Conservation (phyloP, 768 basidiomycete genomes). For the Lactifluus piperatus region DNA sequence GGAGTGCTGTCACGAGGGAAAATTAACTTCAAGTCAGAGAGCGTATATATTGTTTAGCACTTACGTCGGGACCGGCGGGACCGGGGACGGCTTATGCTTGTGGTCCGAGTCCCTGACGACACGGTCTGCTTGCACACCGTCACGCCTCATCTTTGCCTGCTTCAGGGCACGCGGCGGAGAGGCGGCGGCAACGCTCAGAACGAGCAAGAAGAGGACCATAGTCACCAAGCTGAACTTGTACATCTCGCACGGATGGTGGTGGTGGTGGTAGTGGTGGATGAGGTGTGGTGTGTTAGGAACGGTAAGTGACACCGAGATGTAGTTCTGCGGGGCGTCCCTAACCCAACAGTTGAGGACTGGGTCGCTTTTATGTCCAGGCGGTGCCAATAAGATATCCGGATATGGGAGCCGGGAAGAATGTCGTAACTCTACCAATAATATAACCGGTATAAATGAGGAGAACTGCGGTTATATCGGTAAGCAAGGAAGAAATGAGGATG, state of each 20-base stretch:
- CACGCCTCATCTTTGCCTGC: constrained; percentile 25
- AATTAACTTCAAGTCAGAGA: not conserved
- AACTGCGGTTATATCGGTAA: not conserved
- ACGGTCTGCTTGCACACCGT: not conserved
- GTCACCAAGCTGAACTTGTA: not conserved
- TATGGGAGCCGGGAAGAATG: not conserved
- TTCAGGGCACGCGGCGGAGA: constrained; percentile 24
- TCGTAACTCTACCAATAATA: not conserved
- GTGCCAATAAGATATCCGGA: not conserved
- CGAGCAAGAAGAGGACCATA: constrained; percentile 5
- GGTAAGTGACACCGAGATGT: not conserved
- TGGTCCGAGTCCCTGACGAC: not conserved
- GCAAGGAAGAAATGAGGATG: not conserved
- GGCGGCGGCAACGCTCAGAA: not conserved
- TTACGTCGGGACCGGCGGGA: not conserved
- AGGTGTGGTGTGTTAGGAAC: not conserved
- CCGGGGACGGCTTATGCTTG: not conserved
- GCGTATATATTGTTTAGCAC: not conserved
- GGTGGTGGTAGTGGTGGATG: too few relatives aligned
- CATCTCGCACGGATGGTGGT: not conserved
- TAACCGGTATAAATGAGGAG: not conserved
- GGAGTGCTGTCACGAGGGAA: not conserved
- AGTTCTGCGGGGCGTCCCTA: not conserved
- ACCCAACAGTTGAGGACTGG: not conserved
- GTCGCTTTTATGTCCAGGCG: not conserved